phyloP scores from a whole-genome alignment of 371 early-diverging fungal genomes.

The Mucor irregularis region DNA sequence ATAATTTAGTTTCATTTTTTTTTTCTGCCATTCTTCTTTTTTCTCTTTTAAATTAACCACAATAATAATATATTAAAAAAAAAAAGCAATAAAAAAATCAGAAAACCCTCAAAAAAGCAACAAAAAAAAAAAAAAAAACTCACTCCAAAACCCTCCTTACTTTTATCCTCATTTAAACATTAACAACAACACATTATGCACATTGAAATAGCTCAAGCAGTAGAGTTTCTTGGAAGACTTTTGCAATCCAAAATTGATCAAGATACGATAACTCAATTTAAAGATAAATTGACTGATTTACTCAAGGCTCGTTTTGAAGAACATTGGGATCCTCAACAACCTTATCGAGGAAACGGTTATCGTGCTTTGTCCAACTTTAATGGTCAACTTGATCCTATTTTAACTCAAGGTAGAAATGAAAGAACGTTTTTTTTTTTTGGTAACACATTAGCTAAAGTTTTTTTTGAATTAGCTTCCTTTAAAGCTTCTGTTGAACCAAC shows the following conservation, averaged over 20 bases:
- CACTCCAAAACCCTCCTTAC: no score
- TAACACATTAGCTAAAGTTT: background rate
- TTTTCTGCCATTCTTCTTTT: no score
- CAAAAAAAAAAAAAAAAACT: no score
- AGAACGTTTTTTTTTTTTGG: background rate
- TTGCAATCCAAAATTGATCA: conserved; percentile 47
- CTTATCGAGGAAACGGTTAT: conserved; percentile 73
- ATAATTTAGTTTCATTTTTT: no score
- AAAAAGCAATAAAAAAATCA: no score
- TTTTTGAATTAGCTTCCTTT: conserved; percentile 24
- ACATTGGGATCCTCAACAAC: conserved; percentile 77
- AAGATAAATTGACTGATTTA: conserved; percentile 42
- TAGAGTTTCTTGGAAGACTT: conserved; percentile 59
- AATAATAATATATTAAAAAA: no score
- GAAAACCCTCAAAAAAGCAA: no score
- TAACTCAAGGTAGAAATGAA: conserved; percentile 34
- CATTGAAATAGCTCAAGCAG: conserved; percentile 64
- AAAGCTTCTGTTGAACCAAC: conserved; percentile 27
- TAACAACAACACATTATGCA: conserved; percentile 45
- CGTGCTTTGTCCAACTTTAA: conserved; percentile 75
- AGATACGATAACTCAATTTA: conserved; percentile 38
- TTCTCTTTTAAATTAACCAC: no score
- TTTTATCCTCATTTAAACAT: background rate
- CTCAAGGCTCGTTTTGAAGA: conserved; percentile 50
- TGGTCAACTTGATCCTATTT: conserved; percentile 66